Conservation (phyloP, 495 filamentous ascomycete genomes). For the Penicillium cinerascens region DNA sequence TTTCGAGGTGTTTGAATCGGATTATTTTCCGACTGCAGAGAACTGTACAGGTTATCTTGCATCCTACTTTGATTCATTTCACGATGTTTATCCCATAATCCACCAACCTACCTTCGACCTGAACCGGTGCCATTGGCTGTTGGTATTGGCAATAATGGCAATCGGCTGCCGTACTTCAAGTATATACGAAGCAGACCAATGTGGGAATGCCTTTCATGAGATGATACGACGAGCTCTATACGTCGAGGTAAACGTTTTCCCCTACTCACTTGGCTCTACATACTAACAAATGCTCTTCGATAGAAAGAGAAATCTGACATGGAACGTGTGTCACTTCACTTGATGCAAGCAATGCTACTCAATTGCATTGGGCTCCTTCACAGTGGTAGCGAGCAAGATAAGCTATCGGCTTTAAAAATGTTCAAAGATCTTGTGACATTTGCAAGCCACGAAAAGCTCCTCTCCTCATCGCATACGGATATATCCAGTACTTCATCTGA, state of each 20-base stretch:
- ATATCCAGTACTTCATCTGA: conserved; percentile 10
- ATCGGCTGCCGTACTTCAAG: conserved; percentile 42
- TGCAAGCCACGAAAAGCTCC: conserved; percentile 22
- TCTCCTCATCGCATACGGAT: conserved; percentile 1
- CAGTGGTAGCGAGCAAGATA: conserved; percentile 28
- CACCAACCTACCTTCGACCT: conserved; percentile 41
- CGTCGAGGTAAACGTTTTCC: conserved; percentile 27
- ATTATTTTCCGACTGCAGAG: conserved; percentile 32
- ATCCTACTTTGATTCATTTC: conserved; percentile 39
- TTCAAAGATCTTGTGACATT: conserved; percentile 36
- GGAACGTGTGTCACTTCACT: conserved; percentile 25
- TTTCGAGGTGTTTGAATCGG: conserved; percentile 35
- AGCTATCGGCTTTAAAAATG: conserved; percentile 20
- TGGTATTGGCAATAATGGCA: conserved; percentile 41
- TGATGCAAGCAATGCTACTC: conserved; percentile 37
- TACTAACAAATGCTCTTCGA: conserved; percentile 1
- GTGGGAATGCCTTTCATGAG: conserved; percentile 38
- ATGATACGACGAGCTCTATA: conserved; percentile 40
- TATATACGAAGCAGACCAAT: conserved; percentile 24
- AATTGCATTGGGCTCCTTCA: conserved; percentile 44
- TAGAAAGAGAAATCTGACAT: conserved; percentile 28
- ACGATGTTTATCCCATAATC: conserved; percentile 44
- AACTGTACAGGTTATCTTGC: conserved; percentile 31
- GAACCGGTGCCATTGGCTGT: conserved; percentile 40
- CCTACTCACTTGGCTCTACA: not conserved